Evolutionary conservation across 768 basidiomycete species (phyloP).

Genomic region (Pholiota microspora): DNA sequence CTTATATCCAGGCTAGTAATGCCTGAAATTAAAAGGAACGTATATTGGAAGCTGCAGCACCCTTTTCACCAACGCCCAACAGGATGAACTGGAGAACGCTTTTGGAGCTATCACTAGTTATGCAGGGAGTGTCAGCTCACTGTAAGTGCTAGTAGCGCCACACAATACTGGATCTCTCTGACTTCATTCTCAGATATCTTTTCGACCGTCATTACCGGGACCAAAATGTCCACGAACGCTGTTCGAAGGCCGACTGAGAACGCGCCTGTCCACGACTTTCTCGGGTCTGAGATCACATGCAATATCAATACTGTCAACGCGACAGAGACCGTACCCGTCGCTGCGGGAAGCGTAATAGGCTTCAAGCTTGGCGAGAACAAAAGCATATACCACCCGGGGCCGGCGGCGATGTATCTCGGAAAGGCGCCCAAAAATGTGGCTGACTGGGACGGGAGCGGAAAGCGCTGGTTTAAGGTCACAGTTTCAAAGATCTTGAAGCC

Average conservation of each 20-base stretch:
- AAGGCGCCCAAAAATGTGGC: slow-evolving; percentile 38
- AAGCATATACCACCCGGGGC: slow-evolving; percentile 37
- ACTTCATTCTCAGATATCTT: slow-evolving; percentile 23
- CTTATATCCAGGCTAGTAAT: too few species aligned
- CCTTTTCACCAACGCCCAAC: too few species aligned
- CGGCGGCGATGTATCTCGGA: slow-evolving; percentile 43
- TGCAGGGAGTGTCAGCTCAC: neutral
- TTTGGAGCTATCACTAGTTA: too few species aligned
- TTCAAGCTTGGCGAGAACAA: slow-evolving; percentile 31
- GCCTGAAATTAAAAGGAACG: too few species aligned
- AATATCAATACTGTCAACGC: slow-evolving; percentile 31
- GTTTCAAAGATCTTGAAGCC: slow-evolving; percentile 15
- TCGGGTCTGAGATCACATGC: slow-evolving; percentile 27
- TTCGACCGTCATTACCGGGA: slow-evolving; percentile 23
- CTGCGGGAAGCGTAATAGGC: slow-evolving; percentile 33
- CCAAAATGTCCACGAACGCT: slow-evolving; percentile 22
- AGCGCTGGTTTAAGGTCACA: slow-evolving; percentile 48
- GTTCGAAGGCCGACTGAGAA: slow-evolving; percentile 30
- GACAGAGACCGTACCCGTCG: slow-evolving; percentile 30
- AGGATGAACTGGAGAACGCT: too few species aligned
- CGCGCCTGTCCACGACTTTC: slow-evolving; percentile 24
- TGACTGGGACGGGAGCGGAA: slow-evolving; percentile 41
- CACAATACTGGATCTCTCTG: neutral
- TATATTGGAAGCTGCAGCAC: too few species aligned
- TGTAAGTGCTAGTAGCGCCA: neutral